Base-by-base conservation (phyloP, 257 asterid species). In the Nicotiana knightiana region DNA sequence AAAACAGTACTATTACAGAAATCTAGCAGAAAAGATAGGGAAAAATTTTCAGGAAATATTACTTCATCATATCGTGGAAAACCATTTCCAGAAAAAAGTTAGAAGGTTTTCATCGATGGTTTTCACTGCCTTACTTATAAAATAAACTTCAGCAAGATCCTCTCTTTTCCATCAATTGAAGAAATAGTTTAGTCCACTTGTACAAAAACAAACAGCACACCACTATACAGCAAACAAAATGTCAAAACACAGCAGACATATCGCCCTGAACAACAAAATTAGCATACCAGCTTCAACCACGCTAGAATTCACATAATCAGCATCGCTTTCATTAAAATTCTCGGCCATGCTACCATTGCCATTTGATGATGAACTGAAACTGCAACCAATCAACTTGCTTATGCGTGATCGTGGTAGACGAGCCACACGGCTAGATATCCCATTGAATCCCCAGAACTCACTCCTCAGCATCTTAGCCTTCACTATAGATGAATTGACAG, bases 321-420 rank as follows among this genome's bases (percentile, higher is more conserved):
- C 88, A 63, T 96, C 98, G 53, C 82, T 93, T 86, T 90, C 97
- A 3, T 81, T 91, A 71, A 90, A 88, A 85, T 91, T 95, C 66
- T 87, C 97, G 0, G 98, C 97, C 89, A 81, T 92, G 89, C 97
- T 92, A 17, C 96, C 97, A 87, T 92, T 92, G 67, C 93, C 99
- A 80, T 93, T 88, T 33, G 99, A 93, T 13, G 99, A 91, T 4
- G 99, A 95, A 84, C 96, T 95, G 91, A 91, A 92, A 84, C 92
- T 91, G 82, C 93, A 82, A 18, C 83, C 81, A 26, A 91, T 88
- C 4, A 81, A 83, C 82, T 82, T 87, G 83, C 82, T 87, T 85
- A 85, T 78, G 85, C 85, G 86, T 51, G 12, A 46, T 62, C 53
- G 76, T 6, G 76, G 84, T 46, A 65, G 86, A 79, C 11, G 58